These are phyloP conservation scores for Cyclostephanos invisitatus DNA, from an alignment of 108 stramenopile genomes.

Conservation along the genomic window DNA sequence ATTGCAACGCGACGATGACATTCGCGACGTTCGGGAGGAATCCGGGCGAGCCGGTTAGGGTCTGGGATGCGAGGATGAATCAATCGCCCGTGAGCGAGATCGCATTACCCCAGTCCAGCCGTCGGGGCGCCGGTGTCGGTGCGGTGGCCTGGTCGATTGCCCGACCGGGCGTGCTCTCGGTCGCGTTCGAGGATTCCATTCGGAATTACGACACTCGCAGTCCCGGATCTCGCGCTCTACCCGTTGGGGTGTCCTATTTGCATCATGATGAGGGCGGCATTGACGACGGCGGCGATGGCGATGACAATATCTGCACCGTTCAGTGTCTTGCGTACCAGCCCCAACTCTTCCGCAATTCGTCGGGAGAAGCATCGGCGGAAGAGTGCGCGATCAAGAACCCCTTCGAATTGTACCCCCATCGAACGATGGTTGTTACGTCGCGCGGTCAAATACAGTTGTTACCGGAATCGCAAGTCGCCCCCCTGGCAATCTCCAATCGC, in stretches of 20 bases:
- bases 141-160: constrained; percentile 53
- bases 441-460: constrained; percentile 52
- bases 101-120: constrained; percentile 22
- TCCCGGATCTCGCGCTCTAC: constrained; percentile 53
- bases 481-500: constrained; percentile 69
- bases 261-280: constrained; percentile 4
- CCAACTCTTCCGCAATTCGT: background rate
- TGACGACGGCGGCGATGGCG: constrained; percentile 1
- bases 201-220: constrained; percentile 60
- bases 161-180: constrained; percentile 49
- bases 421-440: constrained; percentile 56
- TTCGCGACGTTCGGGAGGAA: constrained; percentile 64
- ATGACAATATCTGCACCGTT: background rate
- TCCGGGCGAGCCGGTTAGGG: constrained; percentile 61
- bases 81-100: constrained; percentile 71
- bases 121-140: constrained; percentile 37
- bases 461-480: constrained; percentile 54
- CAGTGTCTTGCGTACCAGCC: constrained; percentile 44
- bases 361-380: background rate
- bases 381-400: constrained; percentile 5
- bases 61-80: constrained; percentile 76
- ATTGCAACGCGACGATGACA: constrained; percentile 35
- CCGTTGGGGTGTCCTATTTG: constrained; percentile 45
- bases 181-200: constrained; percentile 58
- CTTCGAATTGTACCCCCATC: constrained; percentile 36